These are phyloP conservation scores for Alectoria sarmentosa DNA, from an alignment of 495 filamentous ascomycete species.

Conservation along the genomic window DNA sequence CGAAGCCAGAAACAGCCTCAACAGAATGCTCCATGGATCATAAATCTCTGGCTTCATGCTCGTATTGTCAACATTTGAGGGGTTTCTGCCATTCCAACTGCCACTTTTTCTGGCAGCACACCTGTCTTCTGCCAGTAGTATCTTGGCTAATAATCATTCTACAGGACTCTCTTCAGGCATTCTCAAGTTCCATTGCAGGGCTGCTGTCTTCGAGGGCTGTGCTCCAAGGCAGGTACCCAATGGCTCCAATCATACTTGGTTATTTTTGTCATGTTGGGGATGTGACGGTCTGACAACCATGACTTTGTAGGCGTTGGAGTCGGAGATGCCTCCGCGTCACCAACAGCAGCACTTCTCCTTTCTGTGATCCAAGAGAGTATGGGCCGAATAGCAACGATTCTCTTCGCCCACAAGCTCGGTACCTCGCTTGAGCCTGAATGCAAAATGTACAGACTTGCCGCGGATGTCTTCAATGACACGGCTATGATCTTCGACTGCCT, in stretches of 20 bases:
- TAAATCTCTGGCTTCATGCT: too few species aligned
- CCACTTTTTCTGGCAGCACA: too few species aligned
- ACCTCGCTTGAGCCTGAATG: slow-evolving; percentile 89
- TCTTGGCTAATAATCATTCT: slow-evolving; percentile 24
- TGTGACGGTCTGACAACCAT: slow-evolving; percentile 2
- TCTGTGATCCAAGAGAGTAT: slow-evolving; percentile 80
- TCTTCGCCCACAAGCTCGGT: slow-evolving; percentile 81
- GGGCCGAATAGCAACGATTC: slow-evolving; percentile 79
- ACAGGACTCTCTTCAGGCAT: slow-evolving; percentile 92
- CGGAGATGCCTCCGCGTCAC: slow-evolving; percentile 75
- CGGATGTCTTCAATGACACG: slow-evolving; percentile 88
- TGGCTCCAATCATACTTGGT: neutral
- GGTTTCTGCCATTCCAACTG: too few species aligned
- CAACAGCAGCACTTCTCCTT: slow-evolving; percentile 80
- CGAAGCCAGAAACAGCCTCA: too few species aligned
- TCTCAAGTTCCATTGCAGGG: slow-evolving; percentile 87
- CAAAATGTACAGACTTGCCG: slow-evolving; percentile 85
- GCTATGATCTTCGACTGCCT: slow-evolving; percentile 87
- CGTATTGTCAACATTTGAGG: too few species aligned
- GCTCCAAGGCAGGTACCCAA: slow-evolving; percentile 55
- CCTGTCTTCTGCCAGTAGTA: slow-evolving; percentile 14
- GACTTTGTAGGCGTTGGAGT: slow-evolving; percentile 66
- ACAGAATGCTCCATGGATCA: too few species aligned
- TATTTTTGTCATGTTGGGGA: neutral
- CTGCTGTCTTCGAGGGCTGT: slow-evolving; percentile 84